Evolutionary conservation across 345 rosid species (phyloP).

Genomic region (Hypericum perforatum): DNA sequence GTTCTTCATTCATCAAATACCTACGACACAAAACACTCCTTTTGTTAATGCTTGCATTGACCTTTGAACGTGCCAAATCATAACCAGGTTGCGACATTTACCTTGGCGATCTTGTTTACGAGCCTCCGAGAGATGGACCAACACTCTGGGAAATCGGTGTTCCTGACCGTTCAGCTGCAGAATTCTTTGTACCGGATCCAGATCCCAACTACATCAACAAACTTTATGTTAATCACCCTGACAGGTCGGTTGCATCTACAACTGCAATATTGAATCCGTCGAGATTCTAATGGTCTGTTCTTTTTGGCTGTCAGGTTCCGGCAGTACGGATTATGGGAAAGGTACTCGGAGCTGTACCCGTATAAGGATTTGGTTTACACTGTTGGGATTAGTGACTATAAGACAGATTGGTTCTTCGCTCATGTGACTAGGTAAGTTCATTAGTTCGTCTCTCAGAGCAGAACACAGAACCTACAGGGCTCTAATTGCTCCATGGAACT

Average conservation of each 20-base stretch:
- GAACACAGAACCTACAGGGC: neutral
- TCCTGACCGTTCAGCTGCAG: conserved; percentile 75
- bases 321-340: conserved; percentile 86
- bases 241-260: conserved; percentile 32
- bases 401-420: conserved; percentile 75
- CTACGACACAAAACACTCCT: too few relatives aligned
- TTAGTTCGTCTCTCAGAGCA: neutral
- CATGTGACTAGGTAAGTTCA: conserved; percentile 54
- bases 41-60: too few relatives aligned
- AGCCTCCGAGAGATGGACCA: conserved; percentile 79
- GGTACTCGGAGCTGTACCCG: conserved; percentile 66
- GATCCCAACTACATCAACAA: conserved; percentile 55
- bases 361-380: conserved; percentile 56
- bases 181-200: conserved; percentile 74
- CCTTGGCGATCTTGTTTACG: conserved; percentile 49
- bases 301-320: conserved; percentile 41
- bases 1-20: neutral
- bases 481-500: neutral
- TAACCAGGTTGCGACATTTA: conserved; percentile 41
- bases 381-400: conserved; percentile 52
- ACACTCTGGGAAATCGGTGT: conserved; percentile 92
- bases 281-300: neutral
- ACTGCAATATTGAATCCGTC: too few relatives aligned
- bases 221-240: conserved; percentile 51
- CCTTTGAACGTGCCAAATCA: neutral